These are phyloP conservation scores for Orbilia blumenaviensis DNA, from an alignment of 2,329 filamentous ascomycete species.

Conservation along the genomic window DNA sequence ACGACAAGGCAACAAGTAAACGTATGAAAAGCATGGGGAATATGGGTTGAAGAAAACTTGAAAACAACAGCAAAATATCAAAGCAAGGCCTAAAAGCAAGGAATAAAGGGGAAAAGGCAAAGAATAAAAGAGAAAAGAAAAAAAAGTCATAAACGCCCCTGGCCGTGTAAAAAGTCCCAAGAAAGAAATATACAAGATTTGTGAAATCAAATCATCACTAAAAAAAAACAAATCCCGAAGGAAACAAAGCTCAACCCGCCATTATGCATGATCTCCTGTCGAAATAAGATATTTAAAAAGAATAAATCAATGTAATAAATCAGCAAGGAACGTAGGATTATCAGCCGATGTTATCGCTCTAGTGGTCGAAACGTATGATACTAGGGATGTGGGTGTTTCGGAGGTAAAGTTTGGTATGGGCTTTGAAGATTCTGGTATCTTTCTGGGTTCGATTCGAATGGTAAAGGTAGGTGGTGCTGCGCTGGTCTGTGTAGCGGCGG, in stretches of 20 bases:
- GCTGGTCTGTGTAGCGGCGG: constrained; percentile 44
- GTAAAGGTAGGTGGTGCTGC: constrained; percentile 45
- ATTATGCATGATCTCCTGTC: constrained; percentile 39
- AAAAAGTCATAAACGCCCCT: constrained; percentile 35
- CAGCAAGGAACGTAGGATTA: neutral
- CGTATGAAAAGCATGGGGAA: constrained; percentile 43
- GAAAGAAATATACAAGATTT: neutral
- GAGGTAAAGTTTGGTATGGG: constrained; percentile 43
- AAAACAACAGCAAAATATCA: constrained; percentile 13
- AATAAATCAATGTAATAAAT: neutral
- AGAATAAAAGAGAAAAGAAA: neutral
- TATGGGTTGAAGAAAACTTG: constrained; percentile 40
- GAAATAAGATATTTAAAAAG: constrained; percentile 3
- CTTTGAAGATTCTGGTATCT: constrained; percentile 40
- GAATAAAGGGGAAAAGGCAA: constrained; percentile 13
- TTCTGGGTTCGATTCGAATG: constrained; percentile 43
- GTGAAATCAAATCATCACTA: constrained; percentile 24
- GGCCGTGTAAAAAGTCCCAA: constrained; percentile 43
- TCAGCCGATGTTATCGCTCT: neutral
- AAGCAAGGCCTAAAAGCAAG: constrained; percentile 30
- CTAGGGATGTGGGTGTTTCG: constrained; percentile 36
- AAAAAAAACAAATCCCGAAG: constrained; percentile 3
- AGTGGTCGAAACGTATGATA: neutral
- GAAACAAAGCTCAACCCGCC: constrained; percentile 17
- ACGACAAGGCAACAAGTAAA: constrained; percentile 48